These are phyloP conservation scores for Solanum paucissectum DNA, from an alignment of 257 asterid genomes.

Conservation along the genomic window DNA sequence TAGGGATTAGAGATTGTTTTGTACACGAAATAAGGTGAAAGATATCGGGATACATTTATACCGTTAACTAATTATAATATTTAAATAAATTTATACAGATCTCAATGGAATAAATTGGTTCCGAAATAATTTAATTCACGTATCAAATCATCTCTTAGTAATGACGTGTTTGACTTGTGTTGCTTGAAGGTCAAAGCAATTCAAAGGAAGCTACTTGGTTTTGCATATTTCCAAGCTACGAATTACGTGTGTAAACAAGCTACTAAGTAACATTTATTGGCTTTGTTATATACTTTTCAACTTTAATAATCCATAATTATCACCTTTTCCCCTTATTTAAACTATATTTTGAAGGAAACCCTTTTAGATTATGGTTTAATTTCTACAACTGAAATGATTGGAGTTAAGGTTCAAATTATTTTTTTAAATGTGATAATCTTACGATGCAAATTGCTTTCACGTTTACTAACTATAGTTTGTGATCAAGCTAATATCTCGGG, in stretches of 20 bases:
- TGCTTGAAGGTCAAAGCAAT: not conserved
- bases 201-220: not conserved
- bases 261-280: not conserved
- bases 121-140: not conserved
- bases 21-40: not conserved
- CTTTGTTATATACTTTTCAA: not conserved
- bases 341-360: not conserved
- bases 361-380: not conserved
- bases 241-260: not conserved
- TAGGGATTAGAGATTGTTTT: not conserved
- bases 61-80: no score
- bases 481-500: not conserved
- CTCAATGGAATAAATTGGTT: not conserved
- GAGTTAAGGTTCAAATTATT: not conserved
- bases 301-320: not conserved
- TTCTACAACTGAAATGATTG: not conserved
- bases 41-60: not conserved
- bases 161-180: not conserved
- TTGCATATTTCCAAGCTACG: not conserved
- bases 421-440: not conserved
- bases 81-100: no score
- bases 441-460: not conserved
- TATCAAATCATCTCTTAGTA: not conserved
- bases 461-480: not conserved
- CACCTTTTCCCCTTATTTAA: not conserved